A percentile compares a stretch with the other conserved stretches of the same genome.
Conservation (phyloP, 1,284 basidiomycete species). For the Moesziomyces sp. region DNA sequence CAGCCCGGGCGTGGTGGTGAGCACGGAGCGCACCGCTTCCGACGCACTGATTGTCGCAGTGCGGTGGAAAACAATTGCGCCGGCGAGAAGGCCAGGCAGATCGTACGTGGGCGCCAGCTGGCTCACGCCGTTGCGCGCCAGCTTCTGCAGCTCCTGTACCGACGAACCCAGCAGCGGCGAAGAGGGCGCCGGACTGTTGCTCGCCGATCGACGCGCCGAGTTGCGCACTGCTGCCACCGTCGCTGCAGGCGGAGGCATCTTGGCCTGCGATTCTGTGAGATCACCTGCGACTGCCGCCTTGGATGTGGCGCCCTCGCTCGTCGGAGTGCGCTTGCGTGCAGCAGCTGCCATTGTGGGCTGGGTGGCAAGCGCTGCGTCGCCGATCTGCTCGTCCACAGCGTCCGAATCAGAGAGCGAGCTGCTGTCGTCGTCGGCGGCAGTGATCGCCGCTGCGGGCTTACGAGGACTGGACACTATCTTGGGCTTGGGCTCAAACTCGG, state of each 20-base stretch:
- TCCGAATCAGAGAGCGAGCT: conserved; percentile 43
- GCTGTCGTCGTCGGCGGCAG: conserved; percentile 19
- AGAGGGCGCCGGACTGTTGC: conserved; percentile 44
- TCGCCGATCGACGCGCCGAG: conserved; percentile 35
- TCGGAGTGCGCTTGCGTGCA: conserved; percentile 13
- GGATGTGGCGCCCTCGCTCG: conserved; percentile 4
- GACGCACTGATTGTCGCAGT: conserved; percentile 65
- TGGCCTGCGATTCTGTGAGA: conserved; percentile 42
- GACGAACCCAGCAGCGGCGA: conserved; percentile 33
- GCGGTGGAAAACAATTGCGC: conserved; percentile 66
- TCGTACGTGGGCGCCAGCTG: conserved; percentile 63
- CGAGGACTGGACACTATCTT: conserved; percentile 11
- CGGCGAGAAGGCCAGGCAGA: conserved; percentile 62
- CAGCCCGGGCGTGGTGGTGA: conserved; percentile 59
- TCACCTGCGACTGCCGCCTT: conserved; percentile 10
- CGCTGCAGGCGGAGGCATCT: conserved; percentile 50
- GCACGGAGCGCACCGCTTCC: conserved; percentile 62
- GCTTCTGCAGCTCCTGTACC: conserved; percentile 38
- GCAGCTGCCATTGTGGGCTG: conserved; percentile 13
- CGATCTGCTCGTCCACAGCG: conserved; percentile 34
- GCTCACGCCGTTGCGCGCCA: conserved; percentile 47
- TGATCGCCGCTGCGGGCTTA: conserved; percentile 5
- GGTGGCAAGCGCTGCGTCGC: conserved; percentile 19
- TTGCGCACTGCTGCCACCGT: conserved; percentile 24
- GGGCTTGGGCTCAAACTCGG: conserved; percentile 8